Evolutionary conservation across 2,329 filamentous ascomycete genomes (phyloP), one percentile per base, ranked within the genome.

Genomic region (Pseudonectria buxi): DNA sequence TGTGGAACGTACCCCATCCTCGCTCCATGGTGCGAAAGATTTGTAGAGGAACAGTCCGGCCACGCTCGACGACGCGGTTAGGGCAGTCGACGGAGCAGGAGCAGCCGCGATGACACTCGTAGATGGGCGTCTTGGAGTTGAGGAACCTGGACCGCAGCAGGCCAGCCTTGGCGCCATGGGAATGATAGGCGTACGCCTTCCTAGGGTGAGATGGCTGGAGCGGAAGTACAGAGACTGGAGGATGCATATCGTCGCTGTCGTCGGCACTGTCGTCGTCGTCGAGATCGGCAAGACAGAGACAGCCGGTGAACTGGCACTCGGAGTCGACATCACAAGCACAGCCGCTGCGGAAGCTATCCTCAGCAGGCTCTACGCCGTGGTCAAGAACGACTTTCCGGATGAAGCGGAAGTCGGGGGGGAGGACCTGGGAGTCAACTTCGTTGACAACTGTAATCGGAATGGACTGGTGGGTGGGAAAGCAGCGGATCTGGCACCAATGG

Each of bases 21-120:
- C 85, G 76, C 32, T 79, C 69, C 2, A 54, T 47, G 0, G 86
- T 90, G 35, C 80, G 77, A 58, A 92, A 92, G 13, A 94, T 85
- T 49, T 88, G 77, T 2, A 94, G 63, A 2, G 78, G 73, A 1
- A 92, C 68, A 30, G 71, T 74, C 3, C 86, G 69, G 0, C 86
- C 86, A 32, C 81, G 72, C 52, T 87, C 83, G 0, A 92, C 85
- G 1, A 89, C 78, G 5, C 84, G 71, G 51, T 87, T 90, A 2
- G 81, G 79, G 50, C 86, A 94, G 13, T 63, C 47, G 0, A 58
- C 53, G 3, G 70, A 71, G 49, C 86, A 94, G 3, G 61, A 64
- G 59, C 86, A 94, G 7, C 71, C 74, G 3, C 71, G 64, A 48
- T 92, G 86, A 54, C 86, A 94, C 52, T 94, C 86, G 58, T 89